Base-by-base conservation (phyloP, 1,284 basidiomycete genomes). In the Athelia psychrophila region DNA sequence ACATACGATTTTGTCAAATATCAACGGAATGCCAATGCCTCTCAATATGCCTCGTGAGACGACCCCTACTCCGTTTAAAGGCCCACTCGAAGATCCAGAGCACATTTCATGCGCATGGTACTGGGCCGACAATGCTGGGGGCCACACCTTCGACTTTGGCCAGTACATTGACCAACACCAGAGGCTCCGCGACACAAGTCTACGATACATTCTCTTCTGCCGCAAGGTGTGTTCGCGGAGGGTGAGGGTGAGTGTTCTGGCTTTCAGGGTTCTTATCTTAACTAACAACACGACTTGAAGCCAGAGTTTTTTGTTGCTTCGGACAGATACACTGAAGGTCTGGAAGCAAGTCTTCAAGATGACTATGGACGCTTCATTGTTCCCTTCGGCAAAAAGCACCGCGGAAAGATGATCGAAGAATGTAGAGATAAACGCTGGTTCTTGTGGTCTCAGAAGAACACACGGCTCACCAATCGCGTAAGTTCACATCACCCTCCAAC, bases 401-500 rank as follows among this genome's bases (percentile, higher is more conserved):
- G 51, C 44, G 58, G 58, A 20, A 44, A 51, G 36, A 57, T 5
- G 33, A 52, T 56, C 4, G 32, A 50, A 18, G 45, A 60, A 44
- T 57, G 57, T 33, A 51, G 56, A 15, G 60, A 62, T 27, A 56
- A 56, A 44, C 12, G 40, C 6, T 62, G 57, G 54, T 49, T 61
- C 5, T 10, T 27, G 18, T 58, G 54, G 56, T 36, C 51, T n/a
- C 20, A 44, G 9, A 45, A 15, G 12, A 30, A 50, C 22, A 16
- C 38, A 33, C 10, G 44, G 19, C 27, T 58, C 38, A 52, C 25
- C 5, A 25, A 60, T 2, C 53, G 53, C 48, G 58, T 55, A 40
- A 15, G 38, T 22, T 6, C 40, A 3, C 30, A 20, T 16, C 4
- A 46, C 15, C 13, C 6, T 30, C n/a, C n/a, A 35, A 35, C n/a